These are phyloP conservation scores for Xanthoconium purpureum DNA, from an alignment of 768 basidiomycete species.

Conservation along the genomic window DNA sequence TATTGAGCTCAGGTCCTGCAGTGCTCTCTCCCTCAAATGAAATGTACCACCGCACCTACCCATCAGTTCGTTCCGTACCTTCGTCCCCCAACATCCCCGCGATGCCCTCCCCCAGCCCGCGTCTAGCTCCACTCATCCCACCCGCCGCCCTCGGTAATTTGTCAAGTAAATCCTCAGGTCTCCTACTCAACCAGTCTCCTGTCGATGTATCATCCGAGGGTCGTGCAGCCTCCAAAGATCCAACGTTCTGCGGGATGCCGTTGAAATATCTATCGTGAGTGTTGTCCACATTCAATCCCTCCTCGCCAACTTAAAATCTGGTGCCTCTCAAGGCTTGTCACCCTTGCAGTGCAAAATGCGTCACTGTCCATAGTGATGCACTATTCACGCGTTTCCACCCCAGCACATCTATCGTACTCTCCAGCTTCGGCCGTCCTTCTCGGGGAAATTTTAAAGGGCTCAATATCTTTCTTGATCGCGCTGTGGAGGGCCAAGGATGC, in stretches of 20 bases:
- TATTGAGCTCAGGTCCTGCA: conserved; percentile 19
- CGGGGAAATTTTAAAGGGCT: conserved; percentile 91
- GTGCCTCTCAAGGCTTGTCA: conserved; percentile 55
- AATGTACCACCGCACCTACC: conserved; percentile 63
- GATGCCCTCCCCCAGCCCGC: conserved; percentile 33
- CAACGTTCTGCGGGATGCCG: conserved; percentile 66
- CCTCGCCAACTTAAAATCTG: conserved; percentile 6
- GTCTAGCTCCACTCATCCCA: conserved; percentile 51
- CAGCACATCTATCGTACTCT: conserved; percentile 78
- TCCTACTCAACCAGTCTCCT: conserved; percentile 35
- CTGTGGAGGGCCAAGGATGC: conserved; percentile 47
- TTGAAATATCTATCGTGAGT: conserved; percentile 81
- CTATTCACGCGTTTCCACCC: conserved; percentile 89
- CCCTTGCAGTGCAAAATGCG: conserved; percentile 92
- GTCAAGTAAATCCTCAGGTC: conserved; percentile 39
- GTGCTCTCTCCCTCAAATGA: conserved; percentile 40
- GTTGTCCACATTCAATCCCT: not conserved
- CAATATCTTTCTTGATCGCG: conserved; percentile 91
- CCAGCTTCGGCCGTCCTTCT: conserved; percentile 92
- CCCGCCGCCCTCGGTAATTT: conserved; percentile 42
- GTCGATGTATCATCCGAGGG: conserved; percentile 33
- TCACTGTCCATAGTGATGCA: conserved; percentile 97
- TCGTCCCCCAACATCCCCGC: conserved; percentile 32
- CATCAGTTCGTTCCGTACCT: conserved; percentile 54
- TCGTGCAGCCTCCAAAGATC: conserved; percentile 28